Percentiles rank a stretch among this genome's conserved stretches.
phyloP scores from a whole-genome alignment of 345 rosid species.

The Corchorus capsularis region DNA sequence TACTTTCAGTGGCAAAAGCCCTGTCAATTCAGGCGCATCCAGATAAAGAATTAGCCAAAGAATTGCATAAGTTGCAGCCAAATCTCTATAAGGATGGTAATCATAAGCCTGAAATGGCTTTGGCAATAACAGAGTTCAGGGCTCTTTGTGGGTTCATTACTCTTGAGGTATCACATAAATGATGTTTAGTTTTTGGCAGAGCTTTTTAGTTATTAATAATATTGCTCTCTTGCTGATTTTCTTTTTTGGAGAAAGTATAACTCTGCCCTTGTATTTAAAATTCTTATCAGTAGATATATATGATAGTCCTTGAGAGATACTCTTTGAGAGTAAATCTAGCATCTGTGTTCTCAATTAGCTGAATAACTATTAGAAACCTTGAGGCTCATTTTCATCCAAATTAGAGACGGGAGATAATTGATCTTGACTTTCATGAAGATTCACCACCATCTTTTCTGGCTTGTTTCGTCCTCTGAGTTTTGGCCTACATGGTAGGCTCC shows the following conservation, averaged over 20 bases:
- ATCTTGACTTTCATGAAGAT: background rate
- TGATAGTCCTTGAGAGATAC: background rate
- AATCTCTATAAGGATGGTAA: conserved; percentile 79
- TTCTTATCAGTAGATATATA: background rate
- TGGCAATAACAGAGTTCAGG: conserved; percentile 89
- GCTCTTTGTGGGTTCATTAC: conserved; percentile 90
- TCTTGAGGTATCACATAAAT: conserved; percentile 51
- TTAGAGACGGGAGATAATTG: background rate
- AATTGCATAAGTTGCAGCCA: conserved; percentile 75
- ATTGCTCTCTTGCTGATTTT: background rate
- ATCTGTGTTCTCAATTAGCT: background rate
- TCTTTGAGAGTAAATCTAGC: background rate
- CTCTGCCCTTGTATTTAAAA: background rate
- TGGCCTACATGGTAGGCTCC: background rate
- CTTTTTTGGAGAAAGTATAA: background rate
- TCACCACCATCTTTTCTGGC: background rate
- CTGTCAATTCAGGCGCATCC: conserved; percentile 98
- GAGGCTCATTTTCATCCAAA: background rate
- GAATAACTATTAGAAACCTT: background rate
- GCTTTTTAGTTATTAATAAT: background rate
- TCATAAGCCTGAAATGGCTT: conserved; percentile 99
- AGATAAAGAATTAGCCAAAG: conserved; percentile 75
- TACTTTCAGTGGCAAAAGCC: conserved; percentile 89
- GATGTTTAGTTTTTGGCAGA: background rate
- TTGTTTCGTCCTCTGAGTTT: background rate